Conservation (phyloP, 78 protist genomes). For the Dictyostelium firmibasis region DNA sequence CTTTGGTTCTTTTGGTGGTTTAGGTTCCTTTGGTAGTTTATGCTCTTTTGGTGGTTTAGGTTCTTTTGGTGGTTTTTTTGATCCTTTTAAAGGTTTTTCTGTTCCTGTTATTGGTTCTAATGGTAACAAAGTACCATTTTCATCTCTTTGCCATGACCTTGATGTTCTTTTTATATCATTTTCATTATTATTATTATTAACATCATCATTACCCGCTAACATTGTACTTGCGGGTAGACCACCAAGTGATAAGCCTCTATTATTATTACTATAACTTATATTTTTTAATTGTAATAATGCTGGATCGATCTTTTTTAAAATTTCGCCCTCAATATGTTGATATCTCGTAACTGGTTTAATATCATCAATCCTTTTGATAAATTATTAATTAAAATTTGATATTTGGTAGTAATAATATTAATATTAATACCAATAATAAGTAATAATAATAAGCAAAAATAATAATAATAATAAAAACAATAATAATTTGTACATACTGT, state of each 20-base stretch:
- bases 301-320: not conserved
- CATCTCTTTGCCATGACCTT: not conserved
- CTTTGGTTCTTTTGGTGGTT: not conserved
- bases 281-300: not conserved
- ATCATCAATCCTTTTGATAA: slow-evolving; percentile 12
- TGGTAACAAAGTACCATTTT: not conserved
- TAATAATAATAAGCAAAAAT: not conserved
- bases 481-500: not conserved
- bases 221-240: not conserved
- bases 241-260: not conserved
- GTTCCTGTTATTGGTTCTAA: not conserved
- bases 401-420: not conserved
- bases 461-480: not conserved
- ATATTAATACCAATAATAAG: not conserved
- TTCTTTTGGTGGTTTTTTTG: not conserved
- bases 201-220: not conserved
- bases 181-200: not conserved
- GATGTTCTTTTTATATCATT: not conserved
- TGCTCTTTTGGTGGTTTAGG: not conserved
- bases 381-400: not conserved
- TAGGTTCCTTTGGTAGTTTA: not conserved
- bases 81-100: not conserved
- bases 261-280: not conserved
- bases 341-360: slow-evolving; percentile 36
- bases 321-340: slow-evolving; percentile 23